A percentile compares a stretch with the other conserved stretches of the same genome.
phyloP scores from a whole-genome alignment of 495 filamentous ascomycete genomes.

The Penicillium desertorum region DNA sequence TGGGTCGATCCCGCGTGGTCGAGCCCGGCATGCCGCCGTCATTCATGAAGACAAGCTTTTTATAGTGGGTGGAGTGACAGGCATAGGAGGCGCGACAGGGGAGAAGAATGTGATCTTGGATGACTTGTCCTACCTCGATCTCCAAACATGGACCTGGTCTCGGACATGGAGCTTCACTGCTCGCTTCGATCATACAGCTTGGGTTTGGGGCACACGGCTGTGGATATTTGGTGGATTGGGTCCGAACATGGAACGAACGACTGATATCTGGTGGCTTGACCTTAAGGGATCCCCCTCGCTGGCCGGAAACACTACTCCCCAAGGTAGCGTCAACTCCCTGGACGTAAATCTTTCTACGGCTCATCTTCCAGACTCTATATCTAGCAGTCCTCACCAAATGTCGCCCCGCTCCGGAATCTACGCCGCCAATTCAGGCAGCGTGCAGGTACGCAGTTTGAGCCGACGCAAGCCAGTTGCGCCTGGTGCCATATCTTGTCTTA shows the following conservation, averaged over 20 bases:
- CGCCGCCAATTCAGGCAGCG: slow-evolving; percentile 83
- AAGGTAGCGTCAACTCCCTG: slow-evolving; percentile 58
- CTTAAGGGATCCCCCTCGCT: slow-evolving; percentile 85
- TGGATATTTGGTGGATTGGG: slow-evolving; percentile 98
- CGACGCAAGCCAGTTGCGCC: slow-evolving; percentile 72
- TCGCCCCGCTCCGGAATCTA: slow-evolving; percentile 67
- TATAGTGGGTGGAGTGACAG: slow-evolving; percentile 86
- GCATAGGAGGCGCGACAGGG: slow-evolving; percentile 83
- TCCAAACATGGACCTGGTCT: slow-evolving; percentile 98
- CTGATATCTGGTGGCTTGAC: slow-evolving; percentile 96
- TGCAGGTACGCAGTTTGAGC: slow-evolving; percentile 74
- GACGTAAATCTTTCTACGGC: slow-evolving; percentile 31
- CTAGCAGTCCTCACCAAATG: slow-evolving; percentile 42
- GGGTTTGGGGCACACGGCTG: slow-evolving; percentile 84
- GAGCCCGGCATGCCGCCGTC: slow-evolving; percentile 89
- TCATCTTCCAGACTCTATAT: slow-evolving; percentile 47
- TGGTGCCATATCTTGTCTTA: slow-evolving; percentile 83
- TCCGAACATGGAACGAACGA: slow-evolving; percentile 92
- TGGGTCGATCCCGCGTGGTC: slow-evolving; percentile 79
- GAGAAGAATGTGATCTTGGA: slow-evolving; percentile 87
- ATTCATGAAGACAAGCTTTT: slow-evolving; percentile 96
- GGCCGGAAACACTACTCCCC: slow-evolving; percentile 63
- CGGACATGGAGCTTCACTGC: slow-evolving; percentile 91
- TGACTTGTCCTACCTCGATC: slow-evolving; percentile 91
- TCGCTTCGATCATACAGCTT: slow-evolving; percentile 90